A percentile compares a stretch with the other conserved stretches of the same genome.
phyloP scores from a whole-genome alignment of 345 rosid species.

The Dipteronia sinensis region DNA sequence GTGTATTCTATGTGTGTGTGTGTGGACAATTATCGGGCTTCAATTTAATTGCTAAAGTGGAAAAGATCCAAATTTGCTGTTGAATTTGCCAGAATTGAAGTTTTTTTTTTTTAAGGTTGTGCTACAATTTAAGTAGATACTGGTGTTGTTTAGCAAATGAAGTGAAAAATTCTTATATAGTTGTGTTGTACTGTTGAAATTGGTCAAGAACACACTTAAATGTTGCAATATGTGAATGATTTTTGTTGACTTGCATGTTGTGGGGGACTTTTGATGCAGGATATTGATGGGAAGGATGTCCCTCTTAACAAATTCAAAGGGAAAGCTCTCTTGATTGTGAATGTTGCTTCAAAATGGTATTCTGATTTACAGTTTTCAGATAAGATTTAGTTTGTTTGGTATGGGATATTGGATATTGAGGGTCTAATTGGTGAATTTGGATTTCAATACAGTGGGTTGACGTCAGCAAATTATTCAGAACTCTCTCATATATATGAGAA shows the following conservation, averaged over 20 bases:
- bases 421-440: constrained; percentile 14
- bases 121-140: neutral
- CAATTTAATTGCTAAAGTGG: neutral
- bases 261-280: constrained; percentile 47
- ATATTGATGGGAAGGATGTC: constrained; percentile 82
- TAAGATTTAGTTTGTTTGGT: neutral
- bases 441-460: constrained; percentile 66
- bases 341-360: constrained; percentile 96
- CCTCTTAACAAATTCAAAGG: constrained; percentile 80
- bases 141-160: neutral
- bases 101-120: too few species aligned
- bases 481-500: constrained; percentile 79
- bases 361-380: neutral
- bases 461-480: constrained; percentile 86
- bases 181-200: neutral
- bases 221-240: neutral
- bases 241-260: neutral
- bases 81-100: too few species aligned
- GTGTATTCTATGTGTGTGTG: neutral
- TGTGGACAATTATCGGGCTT: neutral
- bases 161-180: neutral
- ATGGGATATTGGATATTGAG: too few species aligned
- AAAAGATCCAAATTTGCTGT: neutral
- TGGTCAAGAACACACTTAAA: neutral
- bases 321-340: constrained; percentile 80